Evolutionary conservation across 2,329 filamentous ascomycete species (phyloP), one percentile per base, ranked within the genome.

Genomic region (Chalaropsis thielavioides): DNA sequence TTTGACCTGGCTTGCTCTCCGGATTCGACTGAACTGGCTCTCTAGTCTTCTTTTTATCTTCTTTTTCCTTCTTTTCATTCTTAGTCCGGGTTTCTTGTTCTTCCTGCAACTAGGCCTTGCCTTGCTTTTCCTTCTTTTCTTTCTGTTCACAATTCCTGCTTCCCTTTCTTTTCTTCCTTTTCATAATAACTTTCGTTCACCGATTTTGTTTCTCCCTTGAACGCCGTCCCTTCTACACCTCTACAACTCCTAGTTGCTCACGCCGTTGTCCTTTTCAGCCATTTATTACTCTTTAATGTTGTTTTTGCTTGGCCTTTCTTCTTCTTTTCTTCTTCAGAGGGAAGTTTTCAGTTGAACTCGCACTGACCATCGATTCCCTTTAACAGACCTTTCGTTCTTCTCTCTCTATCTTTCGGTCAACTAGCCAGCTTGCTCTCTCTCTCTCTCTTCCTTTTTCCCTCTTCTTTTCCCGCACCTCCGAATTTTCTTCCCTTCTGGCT

Each of bases 31-130:
- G 19, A 22, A n/a, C 41, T 38, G 41, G 15, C n/a, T n/a, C 27
- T 41, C 15, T 61, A 19, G 58, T 38, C 27, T 60, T 51, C 41
- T 61, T 61, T 49, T 35, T 61, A n/a, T 40, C n/a, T 60, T 54
- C 31, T 40, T 51, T 58, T 43, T 41, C 62, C 15, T 35, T 58
- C 27, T 58, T 64, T 27, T 64, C 31, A 40, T 41, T 56, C 49
- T 22, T 58, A 35, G 27, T 22, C 27, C 17, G 54, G 15, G 3
- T 58, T 58, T 38, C 54, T 58, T 58, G 19, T 58, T 58, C 54
- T 58, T 58, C 27, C 54, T 58, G 54, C 31, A 41, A 38, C 10
- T 35, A 41, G 6, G 31, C 31, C n/a, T 17, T 11, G 15, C 38
- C 31, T 43, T 24, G 17, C 19, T 6, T 19, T 31, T 61, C n/a